Evolutionary conservation across 495 filamentous ascomycete genomes (phyloP), one percentile per base, ranked within the genome.

Genomic region (Margaritispora aquatica): DNA sequence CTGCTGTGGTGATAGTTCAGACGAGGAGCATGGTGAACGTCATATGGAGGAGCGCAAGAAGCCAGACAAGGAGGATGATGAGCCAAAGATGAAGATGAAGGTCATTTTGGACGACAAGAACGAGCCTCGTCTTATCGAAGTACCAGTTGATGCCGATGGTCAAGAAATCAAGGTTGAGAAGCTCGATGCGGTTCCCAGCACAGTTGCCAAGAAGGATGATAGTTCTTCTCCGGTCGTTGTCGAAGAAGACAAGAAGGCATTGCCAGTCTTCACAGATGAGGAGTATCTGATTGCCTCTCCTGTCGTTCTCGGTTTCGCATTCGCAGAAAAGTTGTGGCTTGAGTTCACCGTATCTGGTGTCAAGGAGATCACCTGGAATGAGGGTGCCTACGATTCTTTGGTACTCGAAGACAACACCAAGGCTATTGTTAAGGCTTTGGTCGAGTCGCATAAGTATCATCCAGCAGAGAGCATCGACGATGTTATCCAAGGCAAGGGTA

Each of bases 281-380:
- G 89, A 97, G 67, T 85, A 94, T 23, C 79, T 96, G 15, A 88
- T 94, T 38, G 85, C 90, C n/a, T 90, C 86, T n/a, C 90, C 92
- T 0, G 88, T 96, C 3, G 88, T 94, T 0, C 79, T 94, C n/a
- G 92, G 92, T n/a, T 96, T 95, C 65, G 84, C 89, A 10, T 96
- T 96, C 69, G 83, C 79, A 22, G 90, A 96, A 70, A 96, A 96
- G 75, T 74, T 90, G 1, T 97, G 92, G 92, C 81, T 96, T 0
- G 90, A 96, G 71, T 95, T 96, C 65, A 86, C 84, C 21, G 84
- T 97, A 49, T 90, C 87, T 0, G 86, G 88, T 13, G 82, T 97
- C 66, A 85, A 84, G 58, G 88, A 92, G 22, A 93, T 92, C 63
- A 75, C 83, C 31, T 95, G 88, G 88, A 89, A 94, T 66, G 84